A percentile compares a stretch with the other conserved stretches of the same genome.
Evolutionary conservation across 805 yeast species (phyloP).

Genomic region (Metschnikowia hibisci): DNA sequence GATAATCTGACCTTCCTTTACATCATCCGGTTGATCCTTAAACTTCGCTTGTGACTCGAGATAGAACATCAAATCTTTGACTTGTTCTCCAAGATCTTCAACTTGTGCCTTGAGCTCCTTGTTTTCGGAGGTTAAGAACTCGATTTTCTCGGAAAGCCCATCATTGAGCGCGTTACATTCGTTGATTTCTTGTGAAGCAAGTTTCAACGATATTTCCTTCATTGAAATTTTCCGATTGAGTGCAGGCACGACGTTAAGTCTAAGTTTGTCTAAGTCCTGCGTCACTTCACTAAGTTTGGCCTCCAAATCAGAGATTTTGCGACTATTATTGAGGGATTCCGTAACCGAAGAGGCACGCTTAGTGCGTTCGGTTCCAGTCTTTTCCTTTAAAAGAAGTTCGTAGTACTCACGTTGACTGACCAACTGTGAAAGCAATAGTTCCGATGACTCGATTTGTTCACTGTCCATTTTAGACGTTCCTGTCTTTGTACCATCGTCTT

Average conservation of each 20-base stretch:
- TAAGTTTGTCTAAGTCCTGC: constrained; percentile 19
- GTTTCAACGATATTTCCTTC: constrained; percentile 28
- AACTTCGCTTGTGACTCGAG: constrained; percentile 71
- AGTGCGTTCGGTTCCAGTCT: constrained; percentile 10
- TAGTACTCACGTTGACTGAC: constrained; percentile 84
- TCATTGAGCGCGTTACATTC: constrained; percentile 34
- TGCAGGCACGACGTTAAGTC: constrained; percentile 29
- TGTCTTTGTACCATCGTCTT: constrained; percentile 13
- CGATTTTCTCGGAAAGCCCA: constrained; percentile 38
- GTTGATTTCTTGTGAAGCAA: constrained; percentile 30
- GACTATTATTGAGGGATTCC: constrained; percentile 3
- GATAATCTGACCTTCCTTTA: constrained; percentile 64
- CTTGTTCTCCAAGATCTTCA: constrained; percentile 56
- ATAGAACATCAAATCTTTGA: constrained; percentile 75
- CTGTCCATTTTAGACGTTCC: constrained; percentile 3
- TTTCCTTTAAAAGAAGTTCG: constrained; percentile 43
- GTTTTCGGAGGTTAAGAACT: constrained; percentile 26
- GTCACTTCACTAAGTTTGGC: constrained; percentile 18
- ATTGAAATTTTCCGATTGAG: constrained; percentile 28
- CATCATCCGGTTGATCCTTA: constrained; percentile 66
- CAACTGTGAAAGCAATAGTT: constrained; percentile 70
- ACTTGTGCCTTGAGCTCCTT: constrained; percentile 36
- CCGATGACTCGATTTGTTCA: constrained; percentile 62
- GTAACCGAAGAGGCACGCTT: constrained; percentile 15
- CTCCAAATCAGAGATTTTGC: constrained; percentile 23